phyloP scores from a whole-genome alignment of 352 stramenopile species.

The Globisporangium yorkense region DNA sequence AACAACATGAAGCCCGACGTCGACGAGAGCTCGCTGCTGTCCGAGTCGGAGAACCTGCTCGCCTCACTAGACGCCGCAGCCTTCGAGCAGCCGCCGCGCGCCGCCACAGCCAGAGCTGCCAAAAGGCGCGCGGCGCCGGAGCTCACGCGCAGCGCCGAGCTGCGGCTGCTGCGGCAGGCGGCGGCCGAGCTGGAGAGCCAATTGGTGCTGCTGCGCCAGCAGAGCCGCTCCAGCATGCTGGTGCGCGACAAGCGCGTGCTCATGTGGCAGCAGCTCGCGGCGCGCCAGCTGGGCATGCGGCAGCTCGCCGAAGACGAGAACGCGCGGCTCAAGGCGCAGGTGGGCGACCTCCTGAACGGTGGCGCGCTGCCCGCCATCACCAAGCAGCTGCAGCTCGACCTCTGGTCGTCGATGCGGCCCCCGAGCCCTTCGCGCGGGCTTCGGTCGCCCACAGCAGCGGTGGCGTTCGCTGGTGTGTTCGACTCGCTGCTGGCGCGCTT shows the following conservation, averaged over 20 bases:
- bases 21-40: constrained; percentile 12
- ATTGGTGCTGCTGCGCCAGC: constrained; percentile 2
- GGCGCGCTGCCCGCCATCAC: neutral
- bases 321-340: constrained; percentile 2
- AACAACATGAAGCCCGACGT: neutral
- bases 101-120: neutral
- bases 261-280: constrained; percentile 7
- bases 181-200: constrained; percentile 4
- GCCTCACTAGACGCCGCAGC: constrained; percentile 3
- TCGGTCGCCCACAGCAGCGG: neutral
- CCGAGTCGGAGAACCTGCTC: constrained; percentile 9
- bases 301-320: constrained; percentile 4
- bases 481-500: constrained; percentile 1
- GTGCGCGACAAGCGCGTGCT: constrained; percentile 4
- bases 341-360: neutral
- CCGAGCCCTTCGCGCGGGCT: neutral
- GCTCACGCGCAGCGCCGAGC: constrained; percentile 1
- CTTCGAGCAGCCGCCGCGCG: neutral
- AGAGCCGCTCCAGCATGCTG: neutral
- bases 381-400: constrained; percentile 1
- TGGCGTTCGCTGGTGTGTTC: neutral
- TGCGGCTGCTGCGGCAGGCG: constrained; percentile 1
- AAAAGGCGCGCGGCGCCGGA: neutral
- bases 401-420: neutral
- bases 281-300: constrained; percentile 2